Evolutionary conservation across 2,329 filamentous ascomycete genomes (phyloP).

Genomic region (Scleromitrula shiraiana): DNA sequence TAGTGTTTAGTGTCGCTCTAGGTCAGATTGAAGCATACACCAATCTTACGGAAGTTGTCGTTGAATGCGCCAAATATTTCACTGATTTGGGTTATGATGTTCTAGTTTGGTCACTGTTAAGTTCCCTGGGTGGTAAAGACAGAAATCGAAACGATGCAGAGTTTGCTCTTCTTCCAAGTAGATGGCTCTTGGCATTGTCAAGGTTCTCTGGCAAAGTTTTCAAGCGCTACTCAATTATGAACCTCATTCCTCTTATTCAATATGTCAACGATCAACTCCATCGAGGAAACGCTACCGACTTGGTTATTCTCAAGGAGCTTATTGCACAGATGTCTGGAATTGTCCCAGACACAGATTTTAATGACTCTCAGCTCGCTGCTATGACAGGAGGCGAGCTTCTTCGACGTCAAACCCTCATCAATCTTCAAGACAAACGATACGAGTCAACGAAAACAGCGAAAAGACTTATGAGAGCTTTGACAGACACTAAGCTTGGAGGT

Average conservation of each 20-base stretch:
- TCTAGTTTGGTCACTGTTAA: slow-evolving; percentile 85
- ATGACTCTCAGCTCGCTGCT: slow-evolving; percentile 75
- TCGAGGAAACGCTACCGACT: slow-evolving; percentile 76
- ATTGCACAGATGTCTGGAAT: slow-evolving; percentile 92
- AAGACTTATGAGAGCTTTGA: slow-evolving; percentile 71
- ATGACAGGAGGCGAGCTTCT: slow-evolving; percentile 81
- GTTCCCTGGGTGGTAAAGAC: slow-evolving; percentile 55
- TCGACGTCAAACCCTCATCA: slow-evolving; percentile 70
- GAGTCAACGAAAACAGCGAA: slow-evolving; percentile 66
- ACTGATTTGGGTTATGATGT: slow-evolving; percentile 90
- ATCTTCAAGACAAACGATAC: slow-evolving; percentile 74
- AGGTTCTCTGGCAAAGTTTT: slow-evolving; percentile 89
- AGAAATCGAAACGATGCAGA: slow-evolving; percentile 55
- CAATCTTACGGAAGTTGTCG: slow-evolving; percentile 89
- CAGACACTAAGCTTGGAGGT: slow-evolving; percentile 68
- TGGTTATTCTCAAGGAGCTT: slow-evolving; percentile 86
- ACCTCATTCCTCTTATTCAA: slow-evolving; percentile 75
- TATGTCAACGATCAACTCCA: slow-evolving; percentile 83
- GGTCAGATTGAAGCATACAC: slow-evolving; percentile 89
- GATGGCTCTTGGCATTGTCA: slow-evolving; percentile 85
- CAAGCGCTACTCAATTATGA: slow-evolving; percentile 74
- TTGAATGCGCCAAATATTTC: slow-evolving; percentile 91
- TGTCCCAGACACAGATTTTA: slow-evolving; percentile 77
- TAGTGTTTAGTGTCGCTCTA: slow-evolving; percentile 84
- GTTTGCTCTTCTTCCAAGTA: slow-evolving; percentile 67